Percentiles rank a stretch among this genome's conserved stretches.
These are phyloP conservation scores for Hypoxylon perforatum DNA, from an alignment of 495 filamentous ascomycete genomes.

Conservation along the genomic window DNA sequence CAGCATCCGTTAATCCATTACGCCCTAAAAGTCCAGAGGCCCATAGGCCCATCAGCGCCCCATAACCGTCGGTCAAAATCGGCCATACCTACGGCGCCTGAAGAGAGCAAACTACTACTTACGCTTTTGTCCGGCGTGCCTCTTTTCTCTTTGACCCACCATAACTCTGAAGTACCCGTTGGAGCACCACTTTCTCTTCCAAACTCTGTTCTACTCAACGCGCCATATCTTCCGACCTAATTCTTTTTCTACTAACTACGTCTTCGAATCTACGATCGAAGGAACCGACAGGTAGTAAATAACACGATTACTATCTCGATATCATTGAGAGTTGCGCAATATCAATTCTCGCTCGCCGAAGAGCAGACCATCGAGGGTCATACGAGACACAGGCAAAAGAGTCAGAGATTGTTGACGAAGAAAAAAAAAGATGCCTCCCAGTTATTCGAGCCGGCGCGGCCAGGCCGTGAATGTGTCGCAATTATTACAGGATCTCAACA, in stretches of 20 bases:
- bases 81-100: conserved; percentile 25
- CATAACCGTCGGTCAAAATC: conserved; percentile 35
- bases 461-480: conserved; percentile 80
- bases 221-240: conserved; percentile 18
- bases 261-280: neutral
- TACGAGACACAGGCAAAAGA: neutral
- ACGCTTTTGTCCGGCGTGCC: conserved; percentile 27
- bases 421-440: conserved; percentile 39
- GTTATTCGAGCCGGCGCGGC: conserved; percentile 72
- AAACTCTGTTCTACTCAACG: conserved; percentile 14
- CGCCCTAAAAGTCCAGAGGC: no score
- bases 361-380: neutral
- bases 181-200: conserved; percentile 11
- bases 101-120: conserved; percentile 26
- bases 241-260: conserved; percentile 12
- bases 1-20: no score
- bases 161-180: conserved; percentile 24
- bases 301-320: conserved; percentile 1
- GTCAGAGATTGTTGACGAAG: neutral
- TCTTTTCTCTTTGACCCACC: conserved; percentile 39
- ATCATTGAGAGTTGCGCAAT: conserved; percentile 6
- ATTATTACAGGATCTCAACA: conserved; percentile 88
- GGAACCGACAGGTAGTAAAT: neutral
- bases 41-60: conserved; percentile 6
- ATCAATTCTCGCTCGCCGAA: conserved; percentile 10